phyloP scores from a whole-genome alignment of 495 filamentous ascomycete species.

The Podospora anserina region DNA sequence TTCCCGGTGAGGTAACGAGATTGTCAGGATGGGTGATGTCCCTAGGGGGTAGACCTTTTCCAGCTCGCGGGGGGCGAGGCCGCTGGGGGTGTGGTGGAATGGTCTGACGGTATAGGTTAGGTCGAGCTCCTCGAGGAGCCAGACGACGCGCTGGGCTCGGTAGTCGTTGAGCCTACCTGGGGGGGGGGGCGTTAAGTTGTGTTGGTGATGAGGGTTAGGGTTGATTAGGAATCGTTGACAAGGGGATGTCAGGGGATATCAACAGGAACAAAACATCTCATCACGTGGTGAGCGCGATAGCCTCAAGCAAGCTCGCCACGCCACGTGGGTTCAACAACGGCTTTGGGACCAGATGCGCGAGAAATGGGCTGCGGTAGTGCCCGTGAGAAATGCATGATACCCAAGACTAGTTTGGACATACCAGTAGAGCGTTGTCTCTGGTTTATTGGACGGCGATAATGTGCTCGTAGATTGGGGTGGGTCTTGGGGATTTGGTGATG shows the following conservation, averaged over 20 bases:
- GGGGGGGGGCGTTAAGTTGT: neutral
- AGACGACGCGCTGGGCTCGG: constrained; percentile 80
- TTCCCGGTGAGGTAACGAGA: constrained; percentile 39
- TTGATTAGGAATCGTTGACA: no score
- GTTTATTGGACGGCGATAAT: neutral
- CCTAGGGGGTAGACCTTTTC: constrained; percentile 79
- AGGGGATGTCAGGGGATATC: no score
- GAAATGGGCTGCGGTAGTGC: neutral
- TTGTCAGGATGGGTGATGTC: constrained; percentile 71
- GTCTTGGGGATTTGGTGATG: neutral
- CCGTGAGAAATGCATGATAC: neutral
- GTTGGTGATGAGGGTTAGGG: no score
- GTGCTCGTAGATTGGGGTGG: neutral
- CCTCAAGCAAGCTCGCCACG: no score
- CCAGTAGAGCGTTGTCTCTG: neutral
- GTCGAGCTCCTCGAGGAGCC: constrained; percentile 84
- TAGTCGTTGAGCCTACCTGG: constrained; percentile 65
- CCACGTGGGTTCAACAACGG: neutral
- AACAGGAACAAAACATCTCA: no score
- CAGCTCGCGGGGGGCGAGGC: constrained; percentile 66
- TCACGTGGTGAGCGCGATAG: no score
- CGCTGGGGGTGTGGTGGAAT: constrained; percentile 59
- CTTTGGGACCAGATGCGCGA: neutral
- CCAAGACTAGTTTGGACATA: neutral
- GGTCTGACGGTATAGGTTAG: constrained; percentile 72